Base-by-base conservation (phyloP, 2,329 filamentous ascomycete species). In the Aspergillus sp. region DNA sequence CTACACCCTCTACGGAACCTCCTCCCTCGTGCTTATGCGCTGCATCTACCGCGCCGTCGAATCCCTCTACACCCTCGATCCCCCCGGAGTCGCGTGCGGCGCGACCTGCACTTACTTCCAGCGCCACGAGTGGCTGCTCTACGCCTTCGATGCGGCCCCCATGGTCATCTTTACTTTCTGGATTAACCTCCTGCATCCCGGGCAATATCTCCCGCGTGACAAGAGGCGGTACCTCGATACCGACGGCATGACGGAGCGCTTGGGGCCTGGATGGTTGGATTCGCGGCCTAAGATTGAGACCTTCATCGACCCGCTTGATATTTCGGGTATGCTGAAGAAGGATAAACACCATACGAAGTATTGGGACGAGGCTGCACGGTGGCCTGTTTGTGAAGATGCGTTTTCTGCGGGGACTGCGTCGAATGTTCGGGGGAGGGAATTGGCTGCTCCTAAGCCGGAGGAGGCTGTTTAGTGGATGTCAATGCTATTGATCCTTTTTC, bases 31-130 rank as follows among this genome's bases (percentile, higher is more conserved):
- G 4, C 27, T 58, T 1, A 20, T 54, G 15, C 56, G 51, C 30
- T 58, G 56, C 24, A 20, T 58, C 7, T 58, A 50, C 56, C 56
- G 56, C 20, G 56, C 51, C 33, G 46, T 58, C 22, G 51, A 58
- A 19, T 34, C 51, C 2, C 11, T 54, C n/a, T 51, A 54, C 45
- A 54, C 51, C 4, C 41, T 51, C 40, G 51, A 54, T 40, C 51
- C 51, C 3, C 42, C 51, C 1, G 12, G 33, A 0, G 41, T 54
- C 9, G 22, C 30, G n/a, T 58, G 56, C 51, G 47, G 45, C 19
- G n/a, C 15, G 3, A 45, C 51, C 20, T 58, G 56, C 40, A 19
- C 44, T 19, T 44, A 44, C 22, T 49, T 58, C 19, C 51, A 58
- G 19, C 39, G 20, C 15, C 13, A 45, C 6, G 56, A 58, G 34